phyloP scores from a whole-genome alignment of 2,329 filamentous ascomycete species.

The Leptodontidium sp. region DNA sequence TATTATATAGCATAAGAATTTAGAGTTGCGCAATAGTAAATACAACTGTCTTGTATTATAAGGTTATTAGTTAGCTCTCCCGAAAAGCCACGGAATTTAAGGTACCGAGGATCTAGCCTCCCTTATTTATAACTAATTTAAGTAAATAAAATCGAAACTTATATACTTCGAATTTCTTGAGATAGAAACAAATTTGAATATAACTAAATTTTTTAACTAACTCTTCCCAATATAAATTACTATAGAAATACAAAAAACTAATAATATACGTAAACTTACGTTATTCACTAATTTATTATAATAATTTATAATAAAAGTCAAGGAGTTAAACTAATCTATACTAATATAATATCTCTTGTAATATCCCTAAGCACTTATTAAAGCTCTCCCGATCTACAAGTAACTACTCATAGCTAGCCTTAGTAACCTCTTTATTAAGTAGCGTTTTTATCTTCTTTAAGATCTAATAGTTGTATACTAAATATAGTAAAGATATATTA shows the following conservation, averaged over 20 bases:
- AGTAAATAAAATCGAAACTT: too few species aligned
- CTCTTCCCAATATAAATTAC: too few species aligned
- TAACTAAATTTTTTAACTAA: too few species aligned
- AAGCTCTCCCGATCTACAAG: constrained; percentile 14
- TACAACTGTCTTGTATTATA: too few species aligned
- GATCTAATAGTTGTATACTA: constrained; percentile 26
- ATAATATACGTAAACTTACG: constrained; percentile 9
- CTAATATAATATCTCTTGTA: constrained; percentile 12
- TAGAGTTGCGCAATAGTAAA: too few species aligned
- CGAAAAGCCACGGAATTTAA: neutral
- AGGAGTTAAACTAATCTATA: constrained; percentile 19
- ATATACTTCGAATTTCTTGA: neutral
- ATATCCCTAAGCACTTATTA: constrained; percentile 15
- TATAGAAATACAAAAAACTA: neutral
- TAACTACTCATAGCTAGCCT: neutral
- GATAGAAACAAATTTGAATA: neutral
- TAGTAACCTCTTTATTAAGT: constrained; percentile 19
- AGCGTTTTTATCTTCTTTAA: constrained; percentile 27
- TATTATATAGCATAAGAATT: too few species aligned
- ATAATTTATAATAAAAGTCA: constrained; percentile 18
- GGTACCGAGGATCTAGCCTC: too few species aligned
- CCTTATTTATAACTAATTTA: too few species aligned
- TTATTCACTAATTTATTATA: neutral
- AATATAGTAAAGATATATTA: constrained; percentile 25
- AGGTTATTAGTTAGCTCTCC: too few species aligned